Evolutionary conservation across 208 protist genomes (phyloP).

Genomic region (Naegleria lovaniensis): DNA sequence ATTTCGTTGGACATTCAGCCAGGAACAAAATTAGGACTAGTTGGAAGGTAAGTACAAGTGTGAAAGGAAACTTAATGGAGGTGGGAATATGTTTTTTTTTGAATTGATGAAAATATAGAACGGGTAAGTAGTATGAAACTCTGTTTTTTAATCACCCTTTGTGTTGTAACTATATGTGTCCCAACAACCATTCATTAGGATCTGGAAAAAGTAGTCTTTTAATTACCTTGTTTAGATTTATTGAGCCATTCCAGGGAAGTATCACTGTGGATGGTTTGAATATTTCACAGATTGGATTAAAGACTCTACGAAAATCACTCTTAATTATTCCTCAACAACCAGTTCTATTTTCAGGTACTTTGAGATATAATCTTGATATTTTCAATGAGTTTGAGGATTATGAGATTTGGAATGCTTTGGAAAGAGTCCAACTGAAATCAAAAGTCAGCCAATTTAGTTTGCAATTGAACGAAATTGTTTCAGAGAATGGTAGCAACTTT

Average conservation of each 20-base stretch:
- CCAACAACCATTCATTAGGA: no score
- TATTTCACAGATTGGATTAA: constrained; percentile 49
- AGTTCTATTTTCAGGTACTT: constrained; percentile 52
- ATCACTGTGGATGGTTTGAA: constrained; percentile 71
- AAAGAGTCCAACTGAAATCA: constrained; percentile 38
- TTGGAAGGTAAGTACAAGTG: constrained; percentile 45
- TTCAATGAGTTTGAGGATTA: constrained; percentile 43
- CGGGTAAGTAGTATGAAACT: no score
- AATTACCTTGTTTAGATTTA: constrained; percentile 31
- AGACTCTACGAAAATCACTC: constrained; percentile 28
- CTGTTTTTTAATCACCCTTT: no score
- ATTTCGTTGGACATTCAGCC: constrained; percentile 41
- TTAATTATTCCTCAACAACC: constrained; percentile 58
- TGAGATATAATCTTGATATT: constrained; percentile 53
- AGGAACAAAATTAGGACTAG: constrained; percentile 61
- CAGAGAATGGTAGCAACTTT: constrained; percentile 45
- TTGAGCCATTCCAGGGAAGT: constrained; percentile 35
- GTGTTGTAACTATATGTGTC: no score
- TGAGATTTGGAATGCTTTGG: constrained; percentile 47
- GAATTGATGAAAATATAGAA: no score
- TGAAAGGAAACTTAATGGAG: no score
- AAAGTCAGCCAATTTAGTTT: constrained; percentile 21
- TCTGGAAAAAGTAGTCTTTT: constrained; percentile 51
- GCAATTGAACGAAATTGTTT: constrained; percentile 31
- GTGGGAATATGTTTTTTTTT: no score